phyloP scores from a whole-genome alignment of 441 rosid genomes.

The Gossypium aridum region DNA sequence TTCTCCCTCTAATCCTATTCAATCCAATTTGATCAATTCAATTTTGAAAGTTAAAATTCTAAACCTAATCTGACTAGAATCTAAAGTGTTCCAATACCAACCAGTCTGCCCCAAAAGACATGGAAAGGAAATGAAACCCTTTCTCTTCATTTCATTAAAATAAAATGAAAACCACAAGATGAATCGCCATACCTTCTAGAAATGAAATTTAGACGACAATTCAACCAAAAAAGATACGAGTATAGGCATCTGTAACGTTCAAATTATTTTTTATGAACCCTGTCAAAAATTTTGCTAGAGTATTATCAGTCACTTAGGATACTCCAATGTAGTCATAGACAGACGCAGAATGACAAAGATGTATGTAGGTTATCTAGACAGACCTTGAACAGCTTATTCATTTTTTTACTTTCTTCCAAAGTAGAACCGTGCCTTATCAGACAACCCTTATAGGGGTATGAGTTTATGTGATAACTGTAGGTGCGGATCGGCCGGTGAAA shows the following conservation, averaged over 20 bases:
- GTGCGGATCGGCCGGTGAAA: constrained; percentile 90
- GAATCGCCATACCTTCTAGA: background rate
- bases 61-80: background rate
- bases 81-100: no score
- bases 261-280: background rate
- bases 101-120: background rate
- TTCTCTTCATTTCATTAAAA: background rate
- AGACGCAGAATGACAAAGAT: constrained; percentile 1
- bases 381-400: background rate
- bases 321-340: background rate
- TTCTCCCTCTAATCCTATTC: no score
- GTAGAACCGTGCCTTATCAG: background rate
- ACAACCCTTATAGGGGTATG: background rate
- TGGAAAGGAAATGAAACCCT: background rate
- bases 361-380: constrained; percentile 3
- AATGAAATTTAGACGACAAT: background rate
- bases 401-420: background rate
- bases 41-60: background rate
- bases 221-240: background rate
- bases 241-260: background rate
- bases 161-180: background rate
- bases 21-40: background rate
- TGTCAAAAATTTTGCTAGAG: background rate
- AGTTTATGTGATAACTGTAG: constrained; percentile 78
- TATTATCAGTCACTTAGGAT: background rate